Base-by-base conservation (phyloP, 2,329 filamentous ascomycete species). In the Trichophaea hybrida region DNA sequence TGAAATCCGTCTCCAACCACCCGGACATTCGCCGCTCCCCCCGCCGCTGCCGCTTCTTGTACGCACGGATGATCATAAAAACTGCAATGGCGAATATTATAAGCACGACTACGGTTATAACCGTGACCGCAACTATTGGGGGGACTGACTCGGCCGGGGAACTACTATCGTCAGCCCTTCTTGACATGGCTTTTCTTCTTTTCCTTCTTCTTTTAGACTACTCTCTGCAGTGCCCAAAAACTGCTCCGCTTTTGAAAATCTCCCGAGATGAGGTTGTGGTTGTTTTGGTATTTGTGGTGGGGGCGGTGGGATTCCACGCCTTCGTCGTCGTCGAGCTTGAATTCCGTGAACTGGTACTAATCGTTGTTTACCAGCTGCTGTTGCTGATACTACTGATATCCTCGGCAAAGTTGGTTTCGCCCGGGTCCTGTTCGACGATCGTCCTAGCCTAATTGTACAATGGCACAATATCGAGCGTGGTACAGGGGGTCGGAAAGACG, bases 31-130 rank as follows among this genome's bases (percentile, higher is more conserved):
- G 53, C 33, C 37, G 43, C 32, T 40, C 15, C 44, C 54, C 58
- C 48, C 44, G 63, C 31, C 4, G 37, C 38, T 55, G 50, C 12
- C 57, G 57, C 40, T 59, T 63, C 37, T 51, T 65, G 40, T 65
- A 61, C 33, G 63, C 61, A 13, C 63, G 63, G 17, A 61, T 40
- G 57, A 63, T 63, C 46, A 63, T 61, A 38, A 59, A 58, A 46
- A 65, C 63, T 65, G 61, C 63, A n/a, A 55, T 59, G 58, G 59
- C 46, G 38, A 65, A 59, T 59, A 58, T 63, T 63, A 65, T 65
- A 57, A 65, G 63, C 60, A 65, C 61, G 40, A 65, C 56, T 55
- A 63, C 48, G 48, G 61, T 52, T 63, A 65, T 51, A 15, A 65
- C 59, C 53, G 59, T 59, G 57, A 65, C 48, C 55, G 61, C 60